phyloP scores from a whole-genome alignment of 192 early-diverging fungal species.

The Rhizophagus sp. region DNA sequence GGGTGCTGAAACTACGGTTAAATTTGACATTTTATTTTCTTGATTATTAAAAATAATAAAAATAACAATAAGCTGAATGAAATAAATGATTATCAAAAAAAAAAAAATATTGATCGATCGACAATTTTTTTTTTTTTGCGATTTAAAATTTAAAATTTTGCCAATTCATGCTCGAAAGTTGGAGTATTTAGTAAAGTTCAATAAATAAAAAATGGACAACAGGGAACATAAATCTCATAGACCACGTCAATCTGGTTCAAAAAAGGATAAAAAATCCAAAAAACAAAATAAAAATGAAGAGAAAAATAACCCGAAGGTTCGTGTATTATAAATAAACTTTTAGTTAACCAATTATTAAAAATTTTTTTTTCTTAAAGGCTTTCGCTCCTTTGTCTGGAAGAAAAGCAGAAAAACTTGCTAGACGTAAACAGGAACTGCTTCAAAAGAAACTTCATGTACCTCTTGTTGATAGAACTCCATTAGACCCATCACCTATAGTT shows the following conservation, averaged over 20 bases:
- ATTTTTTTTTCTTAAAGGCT: conserved; percentile 47
- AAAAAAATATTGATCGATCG: too few relatives aligned
- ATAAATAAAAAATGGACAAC: conserved; percentile 52
- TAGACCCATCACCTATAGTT: conserved; percentile 88
- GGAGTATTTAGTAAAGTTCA: too few relatives aligned
- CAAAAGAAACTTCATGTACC: conserved; percentile 96
- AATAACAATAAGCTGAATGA: too few relatives aligned
- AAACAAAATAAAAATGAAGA: conserved; percentile 73
- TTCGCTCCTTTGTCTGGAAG: conserved; percentile 70
- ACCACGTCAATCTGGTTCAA: conserved; percentile 80
- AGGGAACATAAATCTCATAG: conserved; percentile 82
- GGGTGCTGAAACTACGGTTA: conserved; percentile 79
- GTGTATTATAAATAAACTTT: conserved; percentile 5
- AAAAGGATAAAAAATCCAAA: conserved; percentile 80
- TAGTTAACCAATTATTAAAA: not conserved
- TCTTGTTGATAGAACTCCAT: conserved; percentile 88
- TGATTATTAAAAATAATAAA: too few relatives aligned
- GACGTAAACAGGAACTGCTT: conserved; percentile 81
- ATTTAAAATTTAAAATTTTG: too few relatives aligned
- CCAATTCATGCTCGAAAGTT: too few relatives aligned
- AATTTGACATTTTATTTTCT: not conserved
- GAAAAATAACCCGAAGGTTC: conserved; percentile 88
- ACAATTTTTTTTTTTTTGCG: too few relatives aligned
- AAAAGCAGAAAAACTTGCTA: conserved; percentile 75
- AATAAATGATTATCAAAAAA: too few relatives aligned